Conservation (phyloP, 2,329 filamentous ascomycete species). For the Emmonsiellopsis sp. region DNA sequence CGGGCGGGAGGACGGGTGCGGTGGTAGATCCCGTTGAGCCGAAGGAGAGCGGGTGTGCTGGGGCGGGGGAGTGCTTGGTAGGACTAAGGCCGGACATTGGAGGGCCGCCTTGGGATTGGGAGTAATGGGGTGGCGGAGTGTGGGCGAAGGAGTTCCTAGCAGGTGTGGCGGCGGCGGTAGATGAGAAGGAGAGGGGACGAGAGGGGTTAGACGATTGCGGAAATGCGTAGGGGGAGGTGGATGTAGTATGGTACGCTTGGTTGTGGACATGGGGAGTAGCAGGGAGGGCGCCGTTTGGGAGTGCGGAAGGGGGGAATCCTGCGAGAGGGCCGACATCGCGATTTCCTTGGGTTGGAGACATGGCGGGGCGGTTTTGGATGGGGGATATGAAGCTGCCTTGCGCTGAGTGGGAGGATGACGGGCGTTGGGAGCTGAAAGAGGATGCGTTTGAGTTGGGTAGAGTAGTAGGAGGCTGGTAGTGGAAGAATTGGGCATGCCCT, state of each 20-base stretch:
- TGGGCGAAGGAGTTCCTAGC: constrained; percentile 25
- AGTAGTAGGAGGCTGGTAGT: constrained; percentile 7
- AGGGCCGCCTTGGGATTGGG: constrained; percentile 22
- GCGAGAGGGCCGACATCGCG: constrained; percentile 39
- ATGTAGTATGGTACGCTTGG: constrained; percentile 1
- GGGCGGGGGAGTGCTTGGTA: constrained; percentile 34
- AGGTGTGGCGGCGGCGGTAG: constrained; percentile 15
- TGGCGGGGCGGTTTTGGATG: constrained; percentile 37
- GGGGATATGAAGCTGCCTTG: constrained; percentile 29
- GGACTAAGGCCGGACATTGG: constrained; percentile 38
- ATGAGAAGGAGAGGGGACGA: constrained; percentile 25
- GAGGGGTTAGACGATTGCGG: constrained; percentile 22
- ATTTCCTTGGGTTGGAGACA: constrained; percentile 43
- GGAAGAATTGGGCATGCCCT: constrained; percentile 5
- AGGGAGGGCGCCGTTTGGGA: constrained; percentile 21
- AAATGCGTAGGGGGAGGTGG: constrained; percentile 7
- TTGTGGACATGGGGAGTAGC: constrained; percentile 19
- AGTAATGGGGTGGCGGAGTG: constrained; percentile 23
- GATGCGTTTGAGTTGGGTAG: not conserved
- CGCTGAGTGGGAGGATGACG: constrained; percentile 34
- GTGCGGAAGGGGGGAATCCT: constrained; percentile 28
- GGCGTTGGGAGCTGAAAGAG: constrained; percentile 28
- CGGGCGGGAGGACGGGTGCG: constrained; percentile 31
- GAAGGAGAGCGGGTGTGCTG: constrained; percentile 18
- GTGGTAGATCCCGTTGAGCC: constrained; percentile 3